Base-by-base conservation (phyloP, 2,329 filamentous ascomycete genomes). In the Pseudogymnoascus sp. region DNA sequence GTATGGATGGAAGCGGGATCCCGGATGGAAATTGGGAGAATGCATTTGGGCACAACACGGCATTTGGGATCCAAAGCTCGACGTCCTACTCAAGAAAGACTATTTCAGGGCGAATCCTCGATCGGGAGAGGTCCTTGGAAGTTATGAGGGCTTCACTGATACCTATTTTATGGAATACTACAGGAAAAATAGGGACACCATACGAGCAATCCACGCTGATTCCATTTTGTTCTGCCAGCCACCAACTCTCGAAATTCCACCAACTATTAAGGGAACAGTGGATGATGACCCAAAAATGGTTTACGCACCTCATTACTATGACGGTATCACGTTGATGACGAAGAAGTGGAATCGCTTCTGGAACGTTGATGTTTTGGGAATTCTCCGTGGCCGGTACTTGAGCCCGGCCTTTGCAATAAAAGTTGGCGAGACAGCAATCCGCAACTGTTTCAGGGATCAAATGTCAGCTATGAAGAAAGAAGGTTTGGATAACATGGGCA, bases 261-360 rank as follows among this genome's bases (percentile, higher is more conserved):
- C 95, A 0, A 80, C 80, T 49, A 88, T 97, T 72, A 96, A 94
- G 74, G 92, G 87, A 11, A 96, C 92, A 0, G 78, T 82, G 28
- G 93, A 97, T 71, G 92, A 97, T 69, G 92, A 99, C 68, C 86
- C 86, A 3, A 90, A 88, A 65, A 88, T 97, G 83, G 89, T 92
- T 2, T 97, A 97, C 73, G 88, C 94, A 8, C 91, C 92, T 1
- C 94, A 99, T 75, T 99, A 91, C 73, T 99, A 99, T 74, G 94
- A 99, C 69, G 94, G 94, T 9, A 89, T 99, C 62, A 99, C 94
- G 0, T 80, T 99, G 3, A 90, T 99, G 83, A 97, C 91, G 11
- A 99, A 99, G 77, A 96, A 96, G 74, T 99, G 94, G 94, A 99
- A 97, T 72, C 89, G 92, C 39, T 86, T 89, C 14, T 99, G 94